phyloP scores from a whole-genome alignment of 768 basidiomycete genomes.

The Strobilomyces dryophilus region DNA sequence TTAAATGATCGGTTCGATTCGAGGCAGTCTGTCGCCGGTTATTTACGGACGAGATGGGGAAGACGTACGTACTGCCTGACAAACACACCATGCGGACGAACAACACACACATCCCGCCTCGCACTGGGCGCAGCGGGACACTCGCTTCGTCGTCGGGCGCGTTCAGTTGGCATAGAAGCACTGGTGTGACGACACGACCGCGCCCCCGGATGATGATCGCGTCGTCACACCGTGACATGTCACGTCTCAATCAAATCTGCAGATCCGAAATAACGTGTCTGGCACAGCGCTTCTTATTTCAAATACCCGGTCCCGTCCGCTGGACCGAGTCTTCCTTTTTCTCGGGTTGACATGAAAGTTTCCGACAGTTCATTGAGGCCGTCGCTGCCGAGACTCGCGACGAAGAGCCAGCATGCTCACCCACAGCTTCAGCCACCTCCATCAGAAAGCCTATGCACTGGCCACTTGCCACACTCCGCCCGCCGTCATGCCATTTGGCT shows the following conservation, averaged over 20 bases:
- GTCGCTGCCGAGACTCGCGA: neutral
- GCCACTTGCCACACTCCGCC: neutral
- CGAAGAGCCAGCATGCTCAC: neutral
- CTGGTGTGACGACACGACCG: neutral
- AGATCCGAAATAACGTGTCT: conserved; percentile 32
- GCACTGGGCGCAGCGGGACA: neutral
- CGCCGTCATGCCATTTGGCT: conserved; percentile 1
- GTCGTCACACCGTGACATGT: conserved; percentile 10
- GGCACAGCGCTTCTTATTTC: conserved; percentile 29
- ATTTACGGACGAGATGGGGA: conserved; percentile 26
- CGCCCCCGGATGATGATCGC: neutral
- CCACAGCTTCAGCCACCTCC: conserved; percentile 9
- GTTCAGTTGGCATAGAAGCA: conserved; percentile 9
- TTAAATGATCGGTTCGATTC: conserved; percentile 24
- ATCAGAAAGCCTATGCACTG: conserved; percentile 21
- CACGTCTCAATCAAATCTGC: conserved; percentile 18
- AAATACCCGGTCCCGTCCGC: conserved; percentile 14
- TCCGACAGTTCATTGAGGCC: neutral
- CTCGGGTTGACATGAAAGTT: neutral
- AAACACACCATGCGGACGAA: conserved; percentile 9
- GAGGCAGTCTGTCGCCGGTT: conserved; percentile 23
- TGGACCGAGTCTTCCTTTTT: conserved; percentile 12
- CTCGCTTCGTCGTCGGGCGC: neutral
- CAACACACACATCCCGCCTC: neutral
- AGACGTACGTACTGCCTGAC: conserved; percentile 22